These are phyloP conservation scores for Alternaria consortialis DNA, from an alignment of 2,329 filamentous ascomycete species.

Conservation along the genomic window DNA sequence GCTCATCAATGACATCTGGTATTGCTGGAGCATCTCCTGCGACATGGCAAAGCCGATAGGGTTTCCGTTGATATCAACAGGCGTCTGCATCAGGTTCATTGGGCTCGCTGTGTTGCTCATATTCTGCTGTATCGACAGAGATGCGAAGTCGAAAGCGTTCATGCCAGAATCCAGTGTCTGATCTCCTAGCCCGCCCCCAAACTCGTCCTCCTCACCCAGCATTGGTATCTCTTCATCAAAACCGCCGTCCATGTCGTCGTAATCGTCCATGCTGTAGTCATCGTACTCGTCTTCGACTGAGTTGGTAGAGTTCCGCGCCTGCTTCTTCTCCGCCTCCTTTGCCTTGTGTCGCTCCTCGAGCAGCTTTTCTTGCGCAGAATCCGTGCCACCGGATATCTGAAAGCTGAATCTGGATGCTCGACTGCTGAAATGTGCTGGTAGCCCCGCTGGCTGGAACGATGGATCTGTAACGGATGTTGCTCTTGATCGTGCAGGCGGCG, in stretches of 20 bases:
- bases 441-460: conserved; percentile 46
- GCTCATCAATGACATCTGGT: conserved; percentile 16
- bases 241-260: conserved; percentile 64
- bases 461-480: conserved; percentile 50
- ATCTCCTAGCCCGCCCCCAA: conserved; percentile 33
- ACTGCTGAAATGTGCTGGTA: conserved; percentile 62
- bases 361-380: conserved; percentile 71
- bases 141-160: conserved; percentile 47
- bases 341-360: conserved; percentile 77
- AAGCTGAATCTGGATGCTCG: conserved; percentile 84
- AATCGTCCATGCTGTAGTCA: conserved; percentile 53
- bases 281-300: conserved; percentile 51
- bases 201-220: conserved; percentile 51
- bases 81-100: conserved; percentile 36
- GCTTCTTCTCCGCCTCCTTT: conserved; percentile 67
- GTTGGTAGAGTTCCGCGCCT: conserved; percentile 47
- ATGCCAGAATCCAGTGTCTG: conserved; percentile 41
- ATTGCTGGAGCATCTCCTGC: conserved; percentile 33
- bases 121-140: conserved; percentile 34
- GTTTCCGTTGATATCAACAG: conserved; percentile 42
- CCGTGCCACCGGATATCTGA: conserved; percentile 77
- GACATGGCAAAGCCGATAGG: conserved; percentile 48
- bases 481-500: conserved; percentile 46
- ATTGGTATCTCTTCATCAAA: conserved; percentile 73
- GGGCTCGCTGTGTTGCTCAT: conserved; percentile 20